These are phyloP conservation scores for Leptographium lundbergii DNA, from an alignment of 2,329 filamentous ascomycete species.

Conservation along the genomic window DNA sequence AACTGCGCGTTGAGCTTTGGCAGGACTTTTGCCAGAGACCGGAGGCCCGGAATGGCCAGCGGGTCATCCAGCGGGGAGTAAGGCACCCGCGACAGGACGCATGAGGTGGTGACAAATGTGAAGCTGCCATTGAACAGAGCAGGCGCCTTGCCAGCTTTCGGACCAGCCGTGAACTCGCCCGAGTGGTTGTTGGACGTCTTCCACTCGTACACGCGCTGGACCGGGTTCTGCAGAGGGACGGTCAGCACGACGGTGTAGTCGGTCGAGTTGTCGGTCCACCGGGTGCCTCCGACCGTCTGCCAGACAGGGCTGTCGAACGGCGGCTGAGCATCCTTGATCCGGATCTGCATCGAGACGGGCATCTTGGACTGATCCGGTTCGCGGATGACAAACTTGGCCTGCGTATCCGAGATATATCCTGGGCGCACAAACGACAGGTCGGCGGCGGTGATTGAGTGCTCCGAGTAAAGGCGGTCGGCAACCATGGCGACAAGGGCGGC, in stretches of 20 bases:
- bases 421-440: slow-evolving; percentile 77
- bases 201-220: slow-evolving; percentile 72
- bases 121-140: slow-evolving; percentile 55
- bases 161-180: slow-evolving; percentile 69
- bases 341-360: slow-evolving; percentile 60
- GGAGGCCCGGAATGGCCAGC: slow-evolving; percentile 68
- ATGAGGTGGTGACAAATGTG: slow-evolving; percentile 85
- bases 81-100: slow-evolving; percentile 82
- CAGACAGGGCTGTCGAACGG: slow-evolving; percentile 47
- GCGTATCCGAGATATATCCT: slow-evolving; percentile 71
- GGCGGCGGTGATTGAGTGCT: slow-evolving; percentile 56
- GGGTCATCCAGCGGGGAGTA: slow-evolving; percentile 79
- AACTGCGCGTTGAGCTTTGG: slow-evolving; percentile 62
- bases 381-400: slow-evolving; percentile 70
- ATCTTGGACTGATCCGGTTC: slow-evolving; percentile 67
- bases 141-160: slow-evolving; percentile 52
- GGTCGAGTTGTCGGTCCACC: slow-evolving; percentile 57
- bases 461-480: slow-evolving; percentile 66
- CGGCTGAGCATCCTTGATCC: slow-evolving; percentile 36
- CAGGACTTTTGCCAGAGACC: slow-evolving; percentile 60
- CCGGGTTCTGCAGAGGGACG: slow-evolving; percentile 48
- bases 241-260: slow-evolving; percentile 69
- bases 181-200: slow-evolving; percentile 74
- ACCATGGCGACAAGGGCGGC: slow-evolving; percentile 53
- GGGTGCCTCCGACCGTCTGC: slow-evolving; percentile 53